Percentiles rank a stretch among this genome's conserved stretches.
These are phyloP conservation scores for Lepidopterella palustris DNA, from an alignment of 495 filamentous ascomycete species.

Conservation along the genomic window DNA sequence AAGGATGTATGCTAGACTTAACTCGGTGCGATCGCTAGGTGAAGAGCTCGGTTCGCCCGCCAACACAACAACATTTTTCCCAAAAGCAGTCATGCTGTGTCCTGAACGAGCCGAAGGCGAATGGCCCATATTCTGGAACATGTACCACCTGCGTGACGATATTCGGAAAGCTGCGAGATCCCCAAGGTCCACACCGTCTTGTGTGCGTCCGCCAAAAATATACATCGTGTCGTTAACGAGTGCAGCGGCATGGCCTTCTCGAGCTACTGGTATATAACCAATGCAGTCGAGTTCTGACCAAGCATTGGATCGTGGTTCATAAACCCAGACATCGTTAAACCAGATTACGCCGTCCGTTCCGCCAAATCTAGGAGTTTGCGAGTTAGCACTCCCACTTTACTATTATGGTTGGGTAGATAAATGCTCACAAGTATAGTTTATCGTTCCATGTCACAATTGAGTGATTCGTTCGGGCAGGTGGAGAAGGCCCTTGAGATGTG, in stretches of 20 bases:
- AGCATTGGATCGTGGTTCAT: conserved; percentile 70
- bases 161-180: conserved; percentile 96
- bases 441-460: conserved; percentile 87
- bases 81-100: conserved; percentile 94
- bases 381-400: conserved; percentile 8
- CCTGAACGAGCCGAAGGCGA: conserved; percentile 89
- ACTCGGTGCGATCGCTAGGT: conserved; percentile 67
- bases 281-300: conserved; percentile 93
- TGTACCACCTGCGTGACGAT: conserved; percentile 88
- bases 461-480: conserved; percentile 94
- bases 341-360: conserved; percentile 89
- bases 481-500: conserved; percentile 38
- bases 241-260: conserved; percentile 92
- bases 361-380: conserved; percentile 61
- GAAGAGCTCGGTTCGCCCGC: conserved; percentile 92
- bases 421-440: conserved; percentile 87
- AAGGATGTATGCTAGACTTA: conserved; percentile 83
- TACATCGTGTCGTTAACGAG: conserved; percentile 98
- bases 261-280: conserved; percentile 86
- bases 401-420: conserved; percentile 26
- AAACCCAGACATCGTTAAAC: conserved; percentile 99
- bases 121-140: conserved; percentile 99
- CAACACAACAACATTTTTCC: conserved; percentile 84
- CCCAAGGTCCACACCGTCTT: conserved; percentile 84
- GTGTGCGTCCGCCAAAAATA: conserved; percentile 93